These are phyloP conservation scores for Chytriomyces hyalinus DNA, from an alignment of 192 early-diverging fungal species.

Conservation along the genomic window DNA sequence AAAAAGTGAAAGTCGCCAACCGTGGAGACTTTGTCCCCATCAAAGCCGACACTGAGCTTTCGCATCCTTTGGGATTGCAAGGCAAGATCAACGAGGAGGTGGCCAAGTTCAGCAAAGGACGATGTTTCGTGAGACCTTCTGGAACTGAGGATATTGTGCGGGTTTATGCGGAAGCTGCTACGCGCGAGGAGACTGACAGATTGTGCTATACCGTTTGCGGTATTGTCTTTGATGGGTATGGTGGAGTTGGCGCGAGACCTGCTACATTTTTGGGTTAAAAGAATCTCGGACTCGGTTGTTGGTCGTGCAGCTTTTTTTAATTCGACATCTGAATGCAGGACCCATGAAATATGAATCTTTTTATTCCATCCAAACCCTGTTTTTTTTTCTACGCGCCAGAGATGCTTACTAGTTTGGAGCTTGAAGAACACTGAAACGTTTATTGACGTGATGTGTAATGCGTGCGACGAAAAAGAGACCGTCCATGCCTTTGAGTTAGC, in stretches of 20 bases:
- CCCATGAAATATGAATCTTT: no score
- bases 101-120: slow-evolving; percentile 80
- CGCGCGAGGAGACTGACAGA: slow-evolving; percentile 85
- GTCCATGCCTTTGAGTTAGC: no score
- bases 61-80: slow-evolving; percentile 88
- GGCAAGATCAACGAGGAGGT: slow-evolving; percentile 81
- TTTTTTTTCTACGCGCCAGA: no score
- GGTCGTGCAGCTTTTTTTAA: no score
- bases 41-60: slow-evolving; percentile 93
- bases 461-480: no score
- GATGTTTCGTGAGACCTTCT: slow-evolving; percentile 95
- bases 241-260: slow-evolving; percentile 88
- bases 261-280: slow-evolving; percentile 41
- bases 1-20: slow-evolving; percentile 89
- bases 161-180: slow-evolving; percentile 98
- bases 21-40: slow-evolving; percentile 91
- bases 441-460: no score
- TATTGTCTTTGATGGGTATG: slow-evolving; percentile 90
- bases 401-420: no score
- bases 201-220: slow-evolving; percentile 87
- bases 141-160: slow-evolving; percentile 99
- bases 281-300: no score
- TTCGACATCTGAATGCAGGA: no score
- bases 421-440: no score
- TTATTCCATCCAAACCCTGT: no score